phyloP scores from a whole-genome alignment of 2,329 filamentous ascomycete genomes.

The Cercospora janseana region DNA sequence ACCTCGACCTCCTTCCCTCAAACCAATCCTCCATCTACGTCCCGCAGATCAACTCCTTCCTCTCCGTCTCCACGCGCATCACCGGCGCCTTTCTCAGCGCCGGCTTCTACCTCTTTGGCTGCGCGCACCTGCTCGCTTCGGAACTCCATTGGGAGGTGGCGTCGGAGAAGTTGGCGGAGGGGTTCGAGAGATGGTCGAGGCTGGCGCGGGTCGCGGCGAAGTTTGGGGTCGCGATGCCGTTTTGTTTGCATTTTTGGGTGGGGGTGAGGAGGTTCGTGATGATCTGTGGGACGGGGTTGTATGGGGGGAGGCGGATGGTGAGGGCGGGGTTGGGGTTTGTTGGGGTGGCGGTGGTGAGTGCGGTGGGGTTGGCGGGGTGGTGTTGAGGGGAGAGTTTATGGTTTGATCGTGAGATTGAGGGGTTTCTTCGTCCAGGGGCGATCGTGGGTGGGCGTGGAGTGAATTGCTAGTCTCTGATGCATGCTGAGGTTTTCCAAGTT shows the following conservation, averaged over 20 bases:
- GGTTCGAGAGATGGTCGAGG: neutral
- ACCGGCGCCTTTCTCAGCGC: neutral
- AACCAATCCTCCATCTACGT: neutral
- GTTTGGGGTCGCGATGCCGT: neutral
- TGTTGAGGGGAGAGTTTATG: neutral
- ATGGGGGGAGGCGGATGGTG: neutral
- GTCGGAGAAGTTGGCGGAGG: neutral
- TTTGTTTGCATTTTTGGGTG: neutral
- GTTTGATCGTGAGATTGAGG: neutral
- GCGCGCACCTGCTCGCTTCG: neutral
- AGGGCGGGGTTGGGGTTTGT: neutral
- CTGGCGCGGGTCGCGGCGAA: neutral
- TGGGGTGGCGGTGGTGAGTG: neutral
- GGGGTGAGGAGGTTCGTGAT: neutral
- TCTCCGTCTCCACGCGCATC: neutral
- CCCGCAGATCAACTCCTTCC: neutral
- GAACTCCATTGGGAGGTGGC: neutral
- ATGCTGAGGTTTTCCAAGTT: no score
- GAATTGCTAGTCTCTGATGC: neutral
- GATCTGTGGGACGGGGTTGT: neutral
- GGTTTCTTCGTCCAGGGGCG: no score
- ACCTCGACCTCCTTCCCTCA: neutral
- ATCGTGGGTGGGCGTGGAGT: neutral
- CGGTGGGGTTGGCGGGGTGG: neutral
- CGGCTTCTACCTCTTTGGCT: neutral